These are phyloP conservation scores for Suillus paluster DNA, from an alignment of 768 basidiomycete species.

Conservation along the genomic window DNA sequence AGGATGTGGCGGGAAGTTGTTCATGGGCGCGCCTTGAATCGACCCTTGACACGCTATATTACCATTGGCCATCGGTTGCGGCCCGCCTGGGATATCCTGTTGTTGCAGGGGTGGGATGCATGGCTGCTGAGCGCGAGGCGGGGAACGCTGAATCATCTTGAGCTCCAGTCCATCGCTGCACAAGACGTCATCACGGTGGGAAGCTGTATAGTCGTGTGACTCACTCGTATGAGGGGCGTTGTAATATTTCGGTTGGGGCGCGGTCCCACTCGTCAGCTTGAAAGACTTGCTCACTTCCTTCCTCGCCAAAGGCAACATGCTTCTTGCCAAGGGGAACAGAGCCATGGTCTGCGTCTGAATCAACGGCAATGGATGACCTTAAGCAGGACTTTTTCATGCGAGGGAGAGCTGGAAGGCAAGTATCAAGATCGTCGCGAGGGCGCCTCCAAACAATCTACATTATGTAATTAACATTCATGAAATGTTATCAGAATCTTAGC, in stretches of 20 bases:
- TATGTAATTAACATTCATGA: too few relatives aligned
- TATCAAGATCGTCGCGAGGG: conserved; percentile 14
- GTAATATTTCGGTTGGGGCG: conserved; percentile 68
- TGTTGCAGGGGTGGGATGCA: too few relatives aligned
- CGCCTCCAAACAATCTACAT: too few relatives aligned
- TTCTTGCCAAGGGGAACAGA: conserved; percentile 36
- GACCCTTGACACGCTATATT: too few relatives aligned
- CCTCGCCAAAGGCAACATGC: conserved; percentile 64
- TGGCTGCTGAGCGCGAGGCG: conserved; percentile 63
- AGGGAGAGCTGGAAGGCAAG: conserved; percentile 15
- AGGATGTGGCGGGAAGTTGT: too few relatives aligned
- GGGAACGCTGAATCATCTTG: conserved; percentile 67
- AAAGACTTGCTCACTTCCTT: conserved; percentile 60
- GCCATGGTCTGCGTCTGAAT: conserved; percentile 1
- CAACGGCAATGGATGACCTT: conserved; percentile 11
- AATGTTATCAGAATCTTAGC: too few relatives aligned
- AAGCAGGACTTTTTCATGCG: conserved; percentile 22
- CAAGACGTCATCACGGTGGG: conserved; percentile 8
- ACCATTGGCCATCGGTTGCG: too few relatives aligned
- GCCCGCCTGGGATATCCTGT: too few relatives aligned
- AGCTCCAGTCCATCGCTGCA: conserved; percentile 67
- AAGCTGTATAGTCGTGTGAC: conserved; percentile 33
- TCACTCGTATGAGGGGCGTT: conserved; percentile 69
- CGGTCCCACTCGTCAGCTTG: conserved; percentile 82
- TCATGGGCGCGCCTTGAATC: too few relatives aligned